These are phyloP conservation scores for Schizothecium vesticola DNA, from an alignment of 495 filamentous ascomycete genomes.

Conservation along the genomic window DNA sequence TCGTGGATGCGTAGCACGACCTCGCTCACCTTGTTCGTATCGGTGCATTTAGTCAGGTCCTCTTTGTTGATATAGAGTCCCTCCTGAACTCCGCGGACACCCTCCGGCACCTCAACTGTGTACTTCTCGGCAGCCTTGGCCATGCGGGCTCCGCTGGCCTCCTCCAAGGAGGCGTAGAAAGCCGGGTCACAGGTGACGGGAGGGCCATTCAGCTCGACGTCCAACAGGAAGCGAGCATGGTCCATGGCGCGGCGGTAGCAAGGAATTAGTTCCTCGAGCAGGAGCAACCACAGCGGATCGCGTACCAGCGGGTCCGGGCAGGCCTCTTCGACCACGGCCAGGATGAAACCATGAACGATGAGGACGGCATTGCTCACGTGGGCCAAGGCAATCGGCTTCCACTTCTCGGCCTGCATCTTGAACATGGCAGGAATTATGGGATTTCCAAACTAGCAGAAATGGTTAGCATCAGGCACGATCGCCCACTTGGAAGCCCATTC, in stretches of 20 bases:
- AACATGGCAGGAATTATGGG: constrained; percentile 41
- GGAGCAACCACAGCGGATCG: constrained; percentile 31
- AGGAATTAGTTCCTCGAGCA: constrained; percentile 40
- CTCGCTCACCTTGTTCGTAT: constrained; percentile 39
- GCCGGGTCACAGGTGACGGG: constrained; percentile 51
- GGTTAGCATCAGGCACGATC: neutral
- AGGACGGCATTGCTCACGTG: constrained; percentile 45
- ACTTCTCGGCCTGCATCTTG: constrained; percentile 50
- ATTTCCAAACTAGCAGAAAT: constrained; percentile 28
- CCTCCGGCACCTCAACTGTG: neutral
- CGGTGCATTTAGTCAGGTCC: neutral
- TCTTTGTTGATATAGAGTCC: neutral
- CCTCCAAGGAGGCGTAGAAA: constrained; percentile 47
- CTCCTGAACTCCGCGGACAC: neutral
- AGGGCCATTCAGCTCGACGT: constrained; percentile 41
- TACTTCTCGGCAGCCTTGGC: constrained; percentile 14
- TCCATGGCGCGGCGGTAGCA: constrained; percentile 43
- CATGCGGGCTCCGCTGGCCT: constrained; percentile 26
- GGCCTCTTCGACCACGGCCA: constrained; percentile 26
- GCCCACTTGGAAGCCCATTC: too few relatives aligned
- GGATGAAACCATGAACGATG: constrained; percentile 46
- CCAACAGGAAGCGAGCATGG: constrained; percentile 43
- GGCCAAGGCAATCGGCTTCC: constrained; percentile 18
- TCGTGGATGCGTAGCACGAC: constrained; percentile 51
- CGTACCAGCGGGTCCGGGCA: constrained; percentile 38